phyloP scores from a whole-genome alignment of 1,139 yeast genomes.

The Meyerozyma guilliermondii region DNA sequence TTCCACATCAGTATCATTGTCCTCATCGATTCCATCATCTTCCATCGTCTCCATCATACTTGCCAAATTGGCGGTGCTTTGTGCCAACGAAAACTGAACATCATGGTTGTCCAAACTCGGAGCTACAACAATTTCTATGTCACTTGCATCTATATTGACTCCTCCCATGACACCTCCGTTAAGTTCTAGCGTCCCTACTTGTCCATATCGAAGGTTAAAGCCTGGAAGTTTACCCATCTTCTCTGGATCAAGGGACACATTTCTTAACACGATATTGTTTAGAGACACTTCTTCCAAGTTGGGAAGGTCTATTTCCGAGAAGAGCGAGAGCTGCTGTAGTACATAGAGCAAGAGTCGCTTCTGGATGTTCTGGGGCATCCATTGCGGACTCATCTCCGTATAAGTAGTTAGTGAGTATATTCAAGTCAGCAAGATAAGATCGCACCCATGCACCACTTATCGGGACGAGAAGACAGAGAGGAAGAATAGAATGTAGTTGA shows the following conservation, averaged over 20 bases:
- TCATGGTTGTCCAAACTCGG: slow-evolving; percentile 33
- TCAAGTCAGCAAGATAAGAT: slow-evolving; percentile 1
- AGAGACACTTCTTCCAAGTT: slow-evolving; percentile 73
- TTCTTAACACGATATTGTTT: slow-evolving; percentile 47
- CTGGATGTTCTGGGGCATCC: slow-evolving; percentile 83
- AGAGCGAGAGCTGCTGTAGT: slow-evolving; percentile 74
- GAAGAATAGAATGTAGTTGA: neutral
- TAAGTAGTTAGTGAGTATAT: neutral
- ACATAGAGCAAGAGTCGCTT: slow-evolving; percentile 75
- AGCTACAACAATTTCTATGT: slow-evolving; percentile 54
- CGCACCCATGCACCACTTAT: neutral
- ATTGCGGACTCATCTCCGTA: slow-evolving; percentile 51
- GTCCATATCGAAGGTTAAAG: slow-evolving; percentile 58
- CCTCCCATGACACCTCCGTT: slow-evolving; percentile 60
- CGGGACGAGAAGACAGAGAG: neutral
- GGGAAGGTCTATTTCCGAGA: slow-evolving; percentile 76
- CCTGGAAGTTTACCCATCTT: slow-evolving; percentile 65
- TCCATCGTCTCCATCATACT: slow-evolving; percentile 34
- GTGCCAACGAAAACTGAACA: slow-evolving; percentile 47
- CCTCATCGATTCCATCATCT: slow-evolving; percentile 8
- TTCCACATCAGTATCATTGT: slow-evolving; percentile 10
- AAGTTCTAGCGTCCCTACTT: slow-evolving; percentile 47
- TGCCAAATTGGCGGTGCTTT: slow-evolving; percentile 63
- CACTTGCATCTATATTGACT: slow-evolving; percentile 54
- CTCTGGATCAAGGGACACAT: slow-evolving; percentile 70